These are phyloP conservation scores for Mortierella claussenii DNA, from an alignment of 192 early-diverging fungal species.

Conservation along the genomic window DNA sequence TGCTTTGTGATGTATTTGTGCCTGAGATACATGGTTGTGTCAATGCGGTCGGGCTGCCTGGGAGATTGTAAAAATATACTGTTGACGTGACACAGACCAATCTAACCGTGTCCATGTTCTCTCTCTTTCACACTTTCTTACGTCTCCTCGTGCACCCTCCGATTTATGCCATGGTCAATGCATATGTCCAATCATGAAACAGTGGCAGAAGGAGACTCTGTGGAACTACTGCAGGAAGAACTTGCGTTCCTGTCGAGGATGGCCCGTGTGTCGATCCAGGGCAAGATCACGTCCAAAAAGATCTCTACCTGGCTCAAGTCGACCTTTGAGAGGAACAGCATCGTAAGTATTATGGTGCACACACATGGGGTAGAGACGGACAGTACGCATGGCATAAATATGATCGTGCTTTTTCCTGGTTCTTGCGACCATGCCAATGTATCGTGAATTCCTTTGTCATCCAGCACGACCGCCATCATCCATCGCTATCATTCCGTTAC, in stretches of 20 bases:
- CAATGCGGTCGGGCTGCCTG: no score
- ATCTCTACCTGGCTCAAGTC: slow-evolving; percentile 47
- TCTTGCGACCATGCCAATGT: no score
- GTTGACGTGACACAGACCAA: not conserved
- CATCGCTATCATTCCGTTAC: no score
- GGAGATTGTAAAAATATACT: no score
- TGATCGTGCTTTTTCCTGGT: not conserved
- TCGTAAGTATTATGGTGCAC: slow-evolving; percentile 42
- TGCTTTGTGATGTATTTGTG: no score
- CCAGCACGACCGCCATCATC: no score
- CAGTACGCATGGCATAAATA: no score
- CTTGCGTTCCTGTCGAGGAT: slow-evolving; percentile 33
- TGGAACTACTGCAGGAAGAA: slow-evolving; percentile 26
- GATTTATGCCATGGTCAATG: no score
- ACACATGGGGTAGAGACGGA: no score
- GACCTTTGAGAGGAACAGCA: slow-evolving; percentile 19
- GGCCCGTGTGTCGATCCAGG: slow-evolving; percentile 47
- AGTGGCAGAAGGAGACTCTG: slow-evolving; percentile 48
- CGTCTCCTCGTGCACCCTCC: not conserved
- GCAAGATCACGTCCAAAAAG: slow-evolving; percentile 52
- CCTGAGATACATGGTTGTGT: no score
- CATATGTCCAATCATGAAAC: no score
- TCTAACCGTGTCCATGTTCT: not conserved
- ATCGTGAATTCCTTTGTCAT: no score
- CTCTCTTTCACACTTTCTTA: not conserved